These are phyloP conservation scores for Pleurozium schreberi DNA, from an alignment of 225 moss, liverwort and hornwort genomes.

Conservation along the genomic window DNA sequence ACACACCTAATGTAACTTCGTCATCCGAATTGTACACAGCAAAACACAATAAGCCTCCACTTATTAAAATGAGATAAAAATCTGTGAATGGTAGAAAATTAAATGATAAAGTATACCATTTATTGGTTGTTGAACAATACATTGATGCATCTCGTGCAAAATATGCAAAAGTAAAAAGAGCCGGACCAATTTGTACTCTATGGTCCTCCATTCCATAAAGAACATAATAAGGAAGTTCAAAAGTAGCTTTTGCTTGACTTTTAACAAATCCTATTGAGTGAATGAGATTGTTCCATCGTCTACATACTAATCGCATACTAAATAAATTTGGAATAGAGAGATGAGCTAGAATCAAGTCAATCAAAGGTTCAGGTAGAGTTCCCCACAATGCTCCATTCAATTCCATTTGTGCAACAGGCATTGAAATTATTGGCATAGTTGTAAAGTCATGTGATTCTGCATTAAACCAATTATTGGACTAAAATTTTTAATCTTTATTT, in stretches of 20 bases:
- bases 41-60: constrained; percentile 29
- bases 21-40: constrained; percentile 20
- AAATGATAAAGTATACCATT: constrained; percentile 31
- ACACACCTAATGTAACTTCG: constrained; percentile 36
- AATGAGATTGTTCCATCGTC: constrained; percentile 33
- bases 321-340: constrained; percentile 22
- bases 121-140: constrained; percentile 25
- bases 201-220: constrained; percentile 43
- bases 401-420: not conserved
- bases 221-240: constrained; percentile 26
- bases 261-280: constrained; percentile 21
- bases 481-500: not conserved
- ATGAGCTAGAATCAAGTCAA: constrained; percentile 35
- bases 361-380: constrained; percentile 17
- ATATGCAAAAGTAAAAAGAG: constrained; percentile 43
- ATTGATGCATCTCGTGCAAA: constrained; percentile 38
- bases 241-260: not conserved
- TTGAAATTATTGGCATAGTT: not conserved
- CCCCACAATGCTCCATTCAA: constrained; percentile 18
- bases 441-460: not conserved
- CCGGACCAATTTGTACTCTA: constrained; percentile 25
- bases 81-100: constrained; percentile 19
- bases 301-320: constrained; percentile 22
- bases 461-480: not conserved
- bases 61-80: constrained; percentile 35